Percentiles rank a stretch among this genome's conserved stretches.
phyloP scores from a whole-genome alignment of 208 protist genomes.

The Phytomonas francai region DNA sequence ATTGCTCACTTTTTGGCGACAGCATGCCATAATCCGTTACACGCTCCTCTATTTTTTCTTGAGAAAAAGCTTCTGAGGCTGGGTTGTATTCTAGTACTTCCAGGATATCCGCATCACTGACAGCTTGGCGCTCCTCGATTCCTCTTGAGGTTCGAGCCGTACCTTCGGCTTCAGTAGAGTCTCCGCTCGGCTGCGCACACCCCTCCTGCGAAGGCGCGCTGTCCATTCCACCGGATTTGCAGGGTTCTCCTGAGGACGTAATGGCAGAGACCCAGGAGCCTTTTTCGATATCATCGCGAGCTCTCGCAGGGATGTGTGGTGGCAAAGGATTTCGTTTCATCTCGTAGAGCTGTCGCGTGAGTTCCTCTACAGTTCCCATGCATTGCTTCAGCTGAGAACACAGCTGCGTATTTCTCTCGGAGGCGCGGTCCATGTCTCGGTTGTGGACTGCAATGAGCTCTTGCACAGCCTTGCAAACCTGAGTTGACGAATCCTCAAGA shows the following conservation, averaged over 20 bases:
- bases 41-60: background rate
- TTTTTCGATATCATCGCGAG: background rate
- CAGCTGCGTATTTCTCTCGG: background rate
- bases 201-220: background rate
- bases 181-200: background rate
- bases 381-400: background rate
- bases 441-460: background rate
- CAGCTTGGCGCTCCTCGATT: background rate
- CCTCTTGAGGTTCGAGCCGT: background rate
- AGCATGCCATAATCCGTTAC: background rate
- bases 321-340: slow-evolving; percentile 9
- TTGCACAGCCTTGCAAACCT: background rate
- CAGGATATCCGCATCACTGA: background rate
- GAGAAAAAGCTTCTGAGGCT: background rate
- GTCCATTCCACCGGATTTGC: background rate
- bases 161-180: background rate
- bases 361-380: background rate
- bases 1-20: background rate
- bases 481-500: background rate
- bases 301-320: background rate
- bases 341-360: background rate
- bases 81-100: background rate
- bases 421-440: background rate
- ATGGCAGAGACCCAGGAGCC: background rate
- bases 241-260: background rate